phyloP scores from a whole-genome alignment of 2,329 filamentous ascomycete species.

The Macrophomina tecta region DNA sequence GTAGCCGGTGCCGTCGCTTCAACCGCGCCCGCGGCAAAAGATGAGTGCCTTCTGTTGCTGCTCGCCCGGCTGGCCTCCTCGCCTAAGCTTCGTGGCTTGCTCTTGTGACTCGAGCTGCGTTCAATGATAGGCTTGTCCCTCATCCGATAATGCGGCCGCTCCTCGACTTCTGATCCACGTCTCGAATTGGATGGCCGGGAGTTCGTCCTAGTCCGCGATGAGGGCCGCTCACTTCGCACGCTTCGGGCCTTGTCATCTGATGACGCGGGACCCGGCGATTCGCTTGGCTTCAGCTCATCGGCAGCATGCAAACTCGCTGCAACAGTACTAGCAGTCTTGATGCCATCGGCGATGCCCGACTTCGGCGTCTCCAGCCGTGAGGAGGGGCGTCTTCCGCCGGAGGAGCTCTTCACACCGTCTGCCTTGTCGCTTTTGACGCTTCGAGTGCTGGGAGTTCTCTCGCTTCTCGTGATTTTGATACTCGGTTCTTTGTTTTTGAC shows the following conservation, averaged over 20 bases:
- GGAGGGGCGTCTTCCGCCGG: conserved; percentile 2
- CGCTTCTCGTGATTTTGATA: background rate
- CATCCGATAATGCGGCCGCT: conserved; percentile 25
- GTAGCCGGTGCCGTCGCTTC: background rate
- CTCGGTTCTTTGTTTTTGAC: conserved; percentile 16
- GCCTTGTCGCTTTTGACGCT: conserved; percentile 19
- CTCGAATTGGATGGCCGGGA: conserved; percentile 5
- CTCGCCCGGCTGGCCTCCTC: conserved; percentile 2
- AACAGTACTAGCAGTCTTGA: background rate
- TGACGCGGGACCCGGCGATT: background rate
- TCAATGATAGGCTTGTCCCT: conserved; percentile 20
- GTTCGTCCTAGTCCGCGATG: conserved; percentile 7
- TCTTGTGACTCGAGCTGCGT: conserved; percentile 18
- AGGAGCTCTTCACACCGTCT: conserved; percentile 15
- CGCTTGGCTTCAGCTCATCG: background rate
- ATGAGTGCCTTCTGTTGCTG: conserved; percentile 7
- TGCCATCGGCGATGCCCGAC: background rate
- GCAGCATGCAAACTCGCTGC: background rate
- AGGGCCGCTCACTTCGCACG: conserved; percentile 13
- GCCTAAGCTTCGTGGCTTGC: conserved; percentile 8
- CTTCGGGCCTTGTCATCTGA: conserved; percentile 4
- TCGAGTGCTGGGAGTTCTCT: conserved; percentile 5
- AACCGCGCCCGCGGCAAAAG: background rate
- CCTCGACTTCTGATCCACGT: conserved; percentile 6
- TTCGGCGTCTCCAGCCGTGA: conserved; percentile 15